Evolutionary conservation across 2,329 filamentous ascomycete species (phyloP).

Genomic region (Sporothrix mexicana): DNA sequence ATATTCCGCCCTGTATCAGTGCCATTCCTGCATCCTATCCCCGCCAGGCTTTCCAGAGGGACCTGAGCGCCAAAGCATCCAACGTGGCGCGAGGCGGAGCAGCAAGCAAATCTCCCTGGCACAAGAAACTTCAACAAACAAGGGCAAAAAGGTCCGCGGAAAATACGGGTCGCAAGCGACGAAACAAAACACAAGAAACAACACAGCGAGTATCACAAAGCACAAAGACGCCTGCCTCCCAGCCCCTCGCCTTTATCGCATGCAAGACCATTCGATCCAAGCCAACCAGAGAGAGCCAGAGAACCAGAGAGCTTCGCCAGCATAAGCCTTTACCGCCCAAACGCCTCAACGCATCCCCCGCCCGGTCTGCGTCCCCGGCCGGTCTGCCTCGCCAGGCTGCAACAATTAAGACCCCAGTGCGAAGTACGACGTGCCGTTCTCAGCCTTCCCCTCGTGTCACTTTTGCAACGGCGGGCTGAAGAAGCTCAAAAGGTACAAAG

Average conservation of each 20-base stretch:
- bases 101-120: not conserved
- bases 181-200: not conserved
- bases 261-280: conserved; percentile 11
- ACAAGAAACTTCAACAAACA: not conserved
- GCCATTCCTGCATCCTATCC: not conserved
- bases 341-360: not conserved
- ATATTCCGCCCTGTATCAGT: not conserved
- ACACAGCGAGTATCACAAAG: not conserved
- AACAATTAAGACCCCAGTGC: not conserved
- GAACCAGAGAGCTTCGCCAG: not conserved
- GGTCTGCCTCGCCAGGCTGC: conserved; percentile 29
- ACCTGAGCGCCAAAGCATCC: not conserved
- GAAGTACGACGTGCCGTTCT: not conserved
- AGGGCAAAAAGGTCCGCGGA: conserved; percentile 10
- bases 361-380: conserved; percentile 5
- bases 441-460: not conserved
- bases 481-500: no score
- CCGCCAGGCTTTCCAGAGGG: not conserved
- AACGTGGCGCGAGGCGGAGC: conserved; percentile 30
- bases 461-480: not conserved
- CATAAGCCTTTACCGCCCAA: conserved; percentile 7
- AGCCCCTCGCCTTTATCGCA: not conserved
- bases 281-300: not conserved
- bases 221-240: not conserved
- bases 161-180: not conserved